Percentiles rank a stretch among this genome's conserved stretches.
phyloP scores from a whole-genome alignment of 1,284 basidiomycete genomes.

The Austroboletus olivaceoglutinosus region DNA sequence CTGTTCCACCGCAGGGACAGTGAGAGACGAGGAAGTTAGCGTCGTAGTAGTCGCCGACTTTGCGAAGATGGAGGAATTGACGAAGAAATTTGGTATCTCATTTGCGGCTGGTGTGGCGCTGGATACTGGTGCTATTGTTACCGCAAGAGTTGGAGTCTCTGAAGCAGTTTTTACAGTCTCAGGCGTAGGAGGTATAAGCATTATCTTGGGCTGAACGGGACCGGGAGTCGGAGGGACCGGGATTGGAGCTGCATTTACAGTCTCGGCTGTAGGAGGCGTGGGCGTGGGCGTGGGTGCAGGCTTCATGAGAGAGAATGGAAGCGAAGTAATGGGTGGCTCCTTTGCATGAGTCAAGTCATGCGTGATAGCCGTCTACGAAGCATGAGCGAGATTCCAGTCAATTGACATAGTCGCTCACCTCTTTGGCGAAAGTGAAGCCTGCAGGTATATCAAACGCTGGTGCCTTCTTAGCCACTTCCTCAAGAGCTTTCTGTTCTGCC shows the following conservation, averaged over 20 bases:
- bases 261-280: conserved; percentile 2
- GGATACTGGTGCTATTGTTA: conserved; percentile 2
- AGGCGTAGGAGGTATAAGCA: conserved; percentile 32
- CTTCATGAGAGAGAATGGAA: conserved; percentile 64
- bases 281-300: conserved; percentile 21
- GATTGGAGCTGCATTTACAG: conserved; percentile 1
- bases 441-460: conserved; percentile 60
- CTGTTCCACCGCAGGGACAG: conserved; percentile 7
- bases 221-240: conserved; percentile 5
- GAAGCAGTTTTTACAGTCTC: conserved; percentile 19
- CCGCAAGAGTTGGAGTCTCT: conserved; percentile 16
- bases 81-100: conserved; percentile 53
- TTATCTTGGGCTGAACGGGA: conserved; percentile 22
- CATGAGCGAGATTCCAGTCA: conserved; percentile 7
- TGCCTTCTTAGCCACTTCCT: conserved; percentile 51
- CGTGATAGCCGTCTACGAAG: conserved; percentile 32
- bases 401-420: conserved; percentile 42
- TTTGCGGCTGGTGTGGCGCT: neutral
- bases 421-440: conserved; percentile 65
- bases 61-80: conserved; percentile 35
- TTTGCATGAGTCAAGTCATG: conserved; percentile 46
- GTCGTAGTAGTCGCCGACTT: conserved; percentile 24
- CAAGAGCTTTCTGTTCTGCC: conserved; percentile 44
- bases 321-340: conserved; percentile 60
- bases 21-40: conserved; percentile 7